phyloP scores from a whole-genome alignment of 2,329 filamentous ascomycete species.

The Botrytis tulipae region DNA sequence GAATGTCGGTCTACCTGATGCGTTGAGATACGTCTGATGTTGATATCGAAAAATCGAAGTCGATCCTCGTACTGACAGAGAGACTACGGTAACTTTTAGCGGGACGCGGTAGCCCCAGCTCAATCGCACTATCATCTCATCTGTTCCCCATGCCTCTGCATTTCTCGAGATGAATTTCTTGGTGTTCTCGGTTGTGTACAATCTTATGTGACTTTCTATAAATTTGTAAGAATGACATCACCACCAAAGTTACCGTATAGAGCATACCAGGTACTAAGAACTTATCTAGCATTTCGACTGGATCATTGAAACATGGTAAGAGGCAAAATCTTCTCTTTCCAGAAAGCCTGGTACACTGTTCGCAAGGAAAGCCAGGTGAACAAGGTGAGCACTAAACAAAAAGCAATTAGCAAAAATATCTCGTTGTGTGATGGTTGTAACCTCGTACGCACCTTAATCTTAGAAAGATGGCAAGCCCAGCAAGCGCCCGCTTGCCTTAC shows the following conservation, averaged over 20 bases:
- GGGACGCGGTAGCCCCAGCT: slow-evolving; percentile 34
- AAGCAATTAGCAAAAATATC: not conserved
- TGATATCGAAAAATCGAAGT: slow-evolving; percentile 32
- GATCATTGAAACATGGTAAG: slow-evolving; percentile 38
- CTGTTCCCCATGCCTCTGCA: slow-evolving; percentile 33
- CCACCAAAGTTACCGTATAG: not conserved
- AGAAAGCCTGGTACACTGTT: slow-evolving; percentile 35
- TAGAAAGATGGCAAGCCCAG: slow-evolving; percentile 39
- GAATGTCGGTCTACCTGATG: slow-evolving; percentile 23
- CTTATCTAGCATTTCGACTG: slow-evolving; percentile 34
- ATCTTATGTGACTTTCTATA: slow-evolving; percentile 34
- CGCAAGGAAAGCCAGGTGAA: slow-evolving; percentile 36
- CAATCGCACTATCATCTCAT: slow-evolving; percentile 30
- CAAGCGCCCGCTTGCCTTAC: slow-evolving; percentile 38
- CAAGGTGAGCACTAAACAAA: slow-evolving; percentile 36
- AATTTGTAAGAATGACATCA: slow-evolving; percentile 15
- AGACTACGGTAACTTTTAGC: slow-evolving; percentile 33
- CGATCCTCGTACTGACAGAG: slow-evolving; percentile 29
- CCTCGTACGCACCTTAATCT: slow-evolving; percentile 32
- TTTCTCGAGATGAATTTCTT: slow-evolving; percentile 34
- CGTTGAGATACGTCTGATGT: slow-evolving; percentile 25
- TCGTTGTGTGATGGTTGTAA: not conserved
- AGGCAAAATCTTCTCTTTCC: slow-evolving; percentile 38
- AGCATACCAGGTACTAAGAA: slow-evolving; percentile 36
- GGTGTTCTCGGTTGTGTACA: slow-evolving; percentile 34